A percentile compares a stretch with the other conserved stretches of the same genome.
Conservation (phyloP, 768 basidiomycete species). For the Rhodotorula kratochvilovae region DNA sequence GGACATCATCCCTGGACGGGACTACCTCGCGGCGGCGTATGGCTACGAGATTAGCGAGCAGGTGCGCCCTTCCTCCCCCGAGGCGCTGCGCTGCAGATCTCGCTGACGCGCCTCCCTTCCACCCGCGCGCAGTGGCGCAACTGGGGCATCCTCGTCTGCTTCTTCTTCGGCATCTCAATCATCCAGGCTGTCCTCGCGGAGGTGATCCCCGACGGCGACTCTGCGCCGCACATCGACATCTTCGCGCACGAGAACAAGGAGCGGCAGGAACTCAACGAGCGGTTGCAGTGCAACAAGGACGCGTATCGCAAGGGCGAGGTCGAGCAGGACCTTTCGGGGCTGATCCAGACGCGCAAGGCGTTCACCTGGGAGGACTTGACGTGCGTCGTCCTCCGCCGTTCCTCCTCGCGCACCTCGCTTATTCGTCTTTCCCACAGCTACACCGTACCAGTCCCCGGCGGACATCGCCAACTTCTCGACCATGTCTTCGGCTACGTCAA, state of each 20-base stretch:
- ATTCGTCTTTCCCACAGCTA: background rate
- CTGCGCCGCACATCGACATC: constrained; percentile 56
- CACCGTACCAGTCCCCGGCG: constrained; percentile 33
- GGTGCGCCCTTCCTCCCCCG: background rate
- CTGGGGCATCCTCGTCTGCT: constrained; percentile 63
- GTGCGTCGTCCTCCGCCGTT: constrained; percentile 43
- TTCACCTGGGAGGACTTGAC: constrained; percentile 75
- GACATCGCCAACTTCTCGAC: constrained; percentile 37
- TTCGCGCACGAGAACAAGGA: constrained; percentile 60
- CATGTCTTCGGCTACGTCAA: constrained; percentile 50
- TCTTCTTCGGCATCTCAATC: constrained; percentile 57
- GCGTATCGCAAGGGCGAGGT: constrained; percentile 47
- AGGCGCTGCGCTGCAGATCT: background rate
- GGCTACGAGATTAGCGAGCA: constrained; percentile 50
- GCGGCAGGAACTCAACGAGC: constrained; percentile 51
- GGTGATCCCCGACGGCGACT: constrained; percentile 53
- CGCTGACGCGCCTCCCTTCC: background rate
- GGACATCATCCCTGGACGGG: constrained; percentile 55
- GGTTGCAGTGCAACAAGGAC: constrained; percentile 53
- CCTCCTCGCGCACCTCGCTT: constrained; percentile 11
- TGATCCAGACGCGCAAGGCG: constrained; percentile 51
- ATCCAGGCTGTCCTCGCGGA: constrained; percentile 55
- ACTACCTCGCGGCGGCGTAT: constrained; percentile 59
- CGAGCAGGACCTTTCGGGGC: constrained; percentile 51
- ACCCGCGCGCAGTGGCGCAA: constrained; percentile 54